Evolutionary conservation across 106 monocot genomes (phyloP).

Genomic region (Iris macrosiphon): DNA sequence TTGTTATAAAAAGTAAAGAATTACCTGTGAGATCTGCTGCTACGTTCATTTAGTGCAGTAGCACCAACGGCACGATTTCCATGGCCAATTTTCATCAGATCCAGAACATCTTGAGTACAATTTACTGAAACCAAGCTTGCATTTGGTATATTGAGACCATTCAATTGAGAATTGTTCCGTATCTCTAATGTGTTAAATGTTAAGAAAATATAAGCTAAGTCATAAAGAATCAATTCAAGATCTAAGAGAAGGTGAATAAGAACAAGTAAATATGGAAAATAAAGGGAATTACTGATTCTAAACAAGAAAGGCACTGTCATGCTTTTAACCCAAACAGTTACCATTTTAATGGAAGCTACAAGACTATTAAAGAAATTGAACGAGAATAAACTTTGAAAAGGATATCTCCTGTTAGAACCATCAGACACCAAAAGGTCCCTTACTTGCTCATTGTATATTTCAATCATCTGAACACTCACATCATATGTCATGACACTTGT

Average conservation of each 20-base stretch:
- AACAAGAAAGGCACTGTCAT: too few relatives aligned
- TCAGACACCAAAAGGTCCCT: conserved; percentile 45
- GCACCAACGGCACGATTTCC: conserved; percentile 45
- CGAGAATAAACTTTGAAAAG: conserved; percentile 10
- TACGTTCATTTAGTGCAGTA: conserved; percentile 63
- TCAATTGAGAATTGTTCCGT: conserved; percentile 30
- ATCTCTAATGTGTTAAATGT: conserved; percentile 40
- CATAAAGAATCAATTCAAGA: too few relatives aligned
- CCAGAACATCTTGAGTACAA: conserved; percentile 42
- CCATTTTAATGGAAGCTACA: too few relatives aligned
- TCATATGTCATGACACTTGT: conserved; percentile 28
- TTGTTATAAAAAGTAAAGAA: conserved; percentile 2
- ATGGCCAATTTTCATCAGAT: conserved; percentile 49
- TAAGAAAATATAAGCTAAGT: conserved; percentile 17
- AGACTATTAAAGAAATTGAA: not conserved
- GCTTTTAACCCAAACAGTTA: too few relatives aligned
- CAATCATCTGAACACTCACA: conserved; percentile 54
- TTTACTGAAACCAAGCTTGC: conserved; percentile 39
- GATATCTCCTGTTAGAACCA: conserved; percentile 55
- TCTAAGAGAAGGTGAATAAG: too few relatives aligned
- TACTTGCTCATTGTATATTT: conserved; percentile 75
- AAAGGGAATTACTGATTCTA: too few relatives aligned
- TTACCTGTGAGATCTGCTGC: conserved; percentile 67
- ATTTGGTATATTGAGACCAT: conserved; percentile 51
- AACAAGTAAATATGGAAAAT: too few relatives aligned